A percentile compares a stretch with the other conserved stretches of the same genome.
Conservation (phyloP, 2,329 filamentous ascomycete genomes). For the Setomelanomma holmii region DNA sequence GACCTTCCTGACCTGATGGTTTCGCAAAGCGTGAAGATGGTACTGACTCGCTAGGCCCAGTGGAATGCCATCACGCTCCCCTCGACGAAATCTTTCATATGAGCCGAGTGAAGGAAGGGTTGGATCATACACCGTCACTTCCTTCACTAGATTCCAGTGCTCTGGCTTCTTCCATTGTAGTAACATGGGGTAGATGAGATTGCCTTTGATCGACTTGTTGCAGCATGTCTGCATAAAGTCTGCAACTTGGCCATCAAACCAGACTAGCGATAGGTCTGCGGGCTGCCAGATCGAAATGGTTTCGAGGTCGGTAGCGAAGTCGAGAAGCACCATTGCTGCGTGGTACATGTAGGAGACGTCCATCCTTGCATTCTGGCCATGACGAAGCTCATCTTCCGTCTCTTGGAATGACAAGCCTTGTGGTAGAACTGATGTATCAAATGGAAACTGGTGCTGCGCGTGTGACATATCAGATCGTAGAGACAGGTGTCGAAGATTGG, state of each 20-base stretch:
- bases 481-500: constrained; percentile 29
- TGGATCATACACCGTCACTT: constrained; percentile 27
- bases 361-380: constrained; percentile 28
- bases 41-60: constrained; percentile 36
- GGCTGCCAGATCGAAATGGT: constrained; percentile 37
- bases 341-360: constrained; percentile 35
- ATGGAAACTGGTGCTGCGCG: constrained; percentile 27
- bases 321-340: constrained; percentile 25
- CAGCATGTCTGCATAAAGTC: constrained; percentile 32
- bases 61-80: constrained; percentile 25
- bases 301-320: constrained; percentile 21
- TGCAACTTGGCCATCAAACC: constrained; percentile 30
- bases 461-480: constrained; percentile 34
- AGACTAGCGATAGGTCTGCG: constrained; percentile 28
- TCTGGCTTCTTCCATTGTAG: constrained; percentile 27
- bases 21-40: constrained; percentile 21
- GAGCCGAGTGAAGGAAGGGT: background rate
- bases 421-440: constrained; percentile 26
- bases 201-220: constrained; percentile 29
- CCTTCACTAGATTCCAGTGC: constrained; percentile 33
- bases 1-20: constrained; percentile 12
- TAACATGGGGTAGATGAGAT: constrained; percentile 30
- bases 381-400: constrained; percentile 20
- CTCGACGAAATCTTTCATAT: constrained; percentile 21
- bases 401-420: constrained; percentile 21